Evolutionary conservation across 2,329 filamentous ascomycete species (phyloP), one percentile per base, ranked within the genome.

Genomic region (Cladosporium halotolerans): DNA sequence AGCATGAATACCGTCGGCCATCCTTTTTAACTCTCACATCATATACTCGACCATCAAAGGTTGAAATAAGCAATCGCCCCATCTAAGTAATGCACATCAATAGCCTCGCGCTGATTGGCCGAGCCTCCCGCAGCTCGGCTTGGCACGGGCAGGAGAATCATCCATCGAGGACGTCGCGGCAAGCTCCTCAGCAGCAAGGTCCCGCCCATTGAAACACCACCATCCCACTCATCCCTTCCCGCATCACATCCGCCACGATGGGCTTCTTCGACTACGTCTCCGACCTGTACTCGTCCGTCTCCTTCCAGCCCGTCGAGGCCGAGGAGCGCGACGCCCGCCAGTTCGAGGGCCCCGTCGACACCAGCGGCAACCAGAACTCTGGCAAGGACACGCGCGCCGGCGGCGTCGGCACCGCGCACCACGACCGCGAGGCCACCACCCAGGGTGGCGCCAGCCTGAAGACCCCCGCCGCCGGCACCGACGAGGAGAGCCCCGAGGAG

Each of bases 261-360:
- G 80, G 80, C 71, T 73, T 84, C 74, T 75, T 79, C 70, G 80
- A 84, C 69, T 79, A 82, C 72, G 77, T 84, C 73, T 75, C 77
- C 72, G 80, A 83, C 70, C 73, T 78, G 76, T 82, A 78, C 75
- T 82, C 77, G 75, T 83, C 78, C 76, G 82, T 82, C 75, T 81
- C 75, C 72, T 78, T 78, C 68, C 72, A 77, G 63, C 77, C 83
- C 69, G 76, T 76, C 63, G 76, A 83, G 67, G 78, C 79, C 70
- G 82, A 85, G 73, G 79, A 79, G 67, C 76, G 76, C 49, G 72
- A 73, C 39, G 33, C 73, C 57, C 74, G 79, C 61, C 72, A 76
- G 61, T 73, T 74, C 60, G 71, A 77, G 32, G 58, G 68, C 62
- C 69, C 68, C 53, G 72, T 74, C 65, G 73, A 76, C 68, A 72